Evolutionary conservation across 2,329 filamentous ascomycete genomes (phyloP), one percentile per base, ranked within the genome.

Genomic region (Westerdykella aurantiaca): DNA sequence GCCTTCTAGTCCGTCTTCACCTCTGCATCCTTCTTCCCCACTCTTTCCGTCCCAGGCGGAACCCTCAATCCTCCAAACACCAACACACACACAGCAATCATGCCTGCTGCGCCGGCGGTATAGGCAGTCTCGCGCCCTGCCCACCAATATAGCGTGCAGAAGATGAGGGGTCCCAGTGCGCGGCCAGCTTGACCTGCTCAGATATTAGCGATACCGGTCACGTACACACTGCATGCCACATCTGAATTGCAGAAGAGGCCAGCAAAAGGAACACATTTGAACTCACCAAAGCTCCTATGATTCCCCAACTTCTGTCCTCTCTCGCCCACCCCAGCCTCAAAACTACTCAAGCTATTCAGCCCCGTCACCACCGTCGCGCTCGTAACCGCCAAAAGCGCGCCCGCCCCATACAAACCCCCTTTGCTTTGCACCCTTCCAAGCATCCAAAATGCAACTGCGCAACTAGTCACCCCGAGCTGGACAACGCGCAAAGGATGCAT

Each of bases 121-220:
- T 97, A 98, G 2, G 93, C 93, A 10, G 82, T 77, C 61, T 94
- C 85, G 38, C 93, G 76, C 0, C 93, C 93, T 6, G 88, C 90
- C 93, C 93, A 98, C 93, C 93, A 98, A 71, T 98, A 98, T 44
- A 98, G 74, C 39, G 88, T 88, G 49, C 93, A 97, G 64, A 98
- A 98, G 31, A 95, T 70, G 4, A 98, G 67, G 0, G 93, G 93
- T 0, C 93, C 93, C 10, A 95, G 67, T 0, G 90, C 88, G 29
- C 93, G 79, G 2, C 93, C 93, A 4, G 90, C 78, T 73, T 98
- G 93, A 5, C 93, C 91, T 82, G 76, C 34, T 5, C 3, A 31
- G 17, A 17, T 37, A 40, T 62, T 48, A 64, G 56, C 31, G 23
- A 40, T 25, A 11, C 18, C 16, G 29, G 18, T 38, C 11, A n/a